phyloP scores from a whole-genome alignment of 1,139 yeast species.

The Debaryomyces fabryi region DNA sequence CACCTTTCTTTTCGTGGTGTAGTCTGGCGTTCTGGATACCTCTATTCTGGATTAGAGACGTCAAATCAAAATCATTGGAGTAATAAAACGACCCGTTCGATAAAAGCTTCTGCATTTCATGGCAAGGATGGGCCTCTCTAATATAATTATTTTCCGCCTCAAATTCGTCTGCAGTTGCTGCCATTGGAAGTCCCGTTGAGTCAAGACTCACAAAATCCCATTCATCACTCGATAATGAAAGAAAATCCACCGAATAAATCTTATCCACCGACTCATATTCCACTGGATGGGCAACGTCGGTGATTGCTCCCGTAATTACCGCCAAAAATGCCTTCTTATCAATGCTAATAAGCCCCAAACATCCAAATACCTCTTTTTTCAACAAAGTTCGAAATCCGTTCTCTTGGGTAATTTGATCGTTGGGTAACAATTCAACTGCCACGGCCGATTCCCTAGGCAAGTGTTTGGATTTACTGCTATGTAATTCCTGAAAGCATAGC shows the following conservation, averaged over 20 bases:
- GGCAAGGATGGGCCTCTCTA: constrained; percentile 77
- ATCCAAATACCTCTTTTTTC: constrained; percentile 69
- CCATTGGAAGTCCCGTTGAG: constrained; percentile 60
- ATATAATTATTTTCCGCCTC: constrained; percentile 25
- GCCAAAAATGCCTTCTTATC: constrained; percentile 72
- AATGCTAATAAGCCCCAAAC: constrained; percentile 78
- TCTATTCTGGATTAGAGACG: constrained; percentile 76
- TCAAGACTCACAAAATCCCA: constrained; percentile 81
- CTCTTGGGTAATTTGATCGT: constrained; percentile 38
- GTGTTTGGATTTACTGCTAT: constrained; percentile 7
- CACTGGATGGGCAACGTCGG: constrained; percentile 83
- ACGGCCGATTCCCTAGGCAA: constrained; percentile 36
- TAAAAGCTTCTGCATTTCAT: constrained; percentile 72
- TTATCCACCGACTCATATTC: constrained; percentile 78
- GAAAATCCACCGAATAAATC: constrained; percentile 82
- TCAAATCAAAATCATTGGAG: constrained; percentile 88
- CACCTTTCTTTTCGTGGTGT: constrained; percentile 29
- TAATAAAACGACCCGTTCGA: constrained; percentile 90
- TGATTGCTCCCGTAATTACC: constrained; percentile 70
- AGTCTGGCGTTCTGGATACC: constrained; percentile 46
- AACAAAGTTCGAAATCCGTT: constrained; percentile 53
- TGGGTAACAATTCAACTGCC: constrained; percentile 55
- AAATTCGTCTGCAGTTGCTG: constrained; percentile 17
- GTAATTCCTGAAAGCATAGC: constrained; percentile 47
- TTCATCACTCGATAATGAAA: constrained; percentile 66